A percentile compares a stretch with the other conserved stretches of the same genome.
Conservation (phyloP, 305 asterid species). For the Vinca major region DNA sequence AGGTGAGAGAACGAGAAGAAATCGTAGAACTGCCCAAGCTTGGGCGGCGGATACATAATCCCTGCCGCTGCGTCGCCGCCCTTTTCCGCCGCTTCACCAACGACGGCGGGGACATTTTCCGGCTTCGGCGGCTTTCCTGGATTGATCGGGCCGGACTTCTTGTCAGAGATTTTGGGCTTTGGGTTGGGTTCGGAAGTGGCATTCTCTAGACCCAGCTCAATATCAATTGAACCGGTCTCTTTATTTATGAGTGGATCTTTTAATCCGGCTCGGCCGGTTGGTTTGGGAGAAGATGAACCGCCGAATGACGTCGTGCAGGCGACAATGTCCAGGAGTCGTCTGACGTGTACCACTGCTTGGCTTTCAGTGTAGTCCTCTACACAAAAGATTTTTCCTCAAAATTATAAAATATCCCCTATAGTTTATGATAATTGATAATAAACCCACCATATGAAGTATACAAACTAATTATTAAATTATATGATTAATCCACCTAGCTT, state of each 20-base stretch:
- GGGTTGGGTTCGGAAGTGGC: conserved; percentile 26
- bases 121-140: conserved; percentile 29
- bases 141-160: conserved; percentile 21
- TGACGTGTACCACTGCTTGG: conserved; percentile 52
- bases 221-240: conserved; percentile 25
- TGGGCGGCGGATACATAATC: conserved; percentile 70
- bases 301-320: conserved; percentile 65
- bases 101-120: conserved; percentile 25
- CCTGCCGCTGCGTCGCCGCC: conserved; percentile 43
- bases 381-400: neutral
- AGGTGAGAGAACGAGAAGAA: conserved; percentile 79
- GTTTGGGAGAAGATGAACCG: conserved; percentile 48
- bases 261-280: conserved; percentile 28
- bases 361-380: conserved; percentile 72
- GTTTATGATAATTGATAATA: neutral
- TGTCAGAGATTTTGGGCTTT: conserved; percentile 30
- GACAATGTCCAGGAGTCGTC: conserved; percentile 63
- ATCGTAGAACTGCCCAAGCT: conserved; percentile 72
- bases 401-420: neutral
- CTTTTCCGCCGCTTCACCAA: conserved; percentile 38
- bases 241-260: conserved; percentile 28
- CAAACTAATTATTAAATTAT: too few species aligned
- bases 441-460: neutral
- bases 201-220: conserved; percentile 31
- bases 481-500: neutral